Evolutionary conservation across 2,329 filamentous ascomycete genomes (phyloP), one percentile per base, ranked within the genome.

Genomic region (Paraphaeosphaeria sporulosa): DNA sequence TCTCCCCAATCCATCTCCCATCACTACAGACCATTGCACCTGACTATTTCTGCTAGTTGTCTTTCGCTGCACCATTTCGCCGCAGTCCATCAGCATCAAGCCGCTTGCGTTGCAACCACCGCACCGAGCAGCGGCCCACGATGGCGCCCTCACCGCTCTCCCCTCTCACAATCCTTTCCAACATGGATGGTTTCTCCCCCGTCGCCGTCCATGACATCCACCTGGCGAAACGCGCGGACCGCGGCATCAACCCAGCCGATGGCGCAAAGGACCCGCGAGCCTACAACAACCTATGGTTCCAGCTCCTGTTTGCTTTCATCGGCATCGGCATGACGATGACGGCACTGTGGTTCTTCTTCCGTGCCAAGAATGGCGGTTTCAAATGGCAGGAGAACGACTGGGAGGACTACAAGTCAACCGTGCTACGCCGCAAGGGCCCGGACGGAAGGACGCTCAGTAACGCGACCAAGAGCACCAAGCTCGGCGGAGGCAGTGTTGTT

Each of bases 361-460:
- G 92, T 91, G 94, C 94, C 59, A 94, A 91, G 80, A 97, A 98
- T 70, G 95, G 95, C 63, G 95, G 95, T 15, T 97, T 98, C 82
- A 83, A 91, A 64, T 98, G 93, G 84, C 86, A 86, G 84, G 86
- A 86, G 82, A 55, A 96, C 64, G 95, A 99, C 79, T 99, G 95
- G 94, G 94, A 98, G 6, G 95, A 99, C 73, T 99, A 99, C 87
- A 98, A 98, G 78, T 90, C 91, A 1, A 97, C 94, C 0, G 95
- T 99, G 1, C 80, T 99, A 48, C 87, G 95, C 44, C 90, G 94
- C 55, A 93, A 90, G 72, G 94, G 93, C 0, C 93, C 94, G 5
- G 94, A 97, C 79, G 94, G 94, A 43, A 94, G 90, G 47, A 89
- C 94, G 1, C 83, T 97, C 4, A 91, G 88, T 57, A 92, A 92